Percentiles rank a stretch among this genome's conserved stretches.
These are phyloP conservation scores for Avicennia marina DNA, from an alignment of 257 asterid genomes.

Conservation along the genomic window DNA sequence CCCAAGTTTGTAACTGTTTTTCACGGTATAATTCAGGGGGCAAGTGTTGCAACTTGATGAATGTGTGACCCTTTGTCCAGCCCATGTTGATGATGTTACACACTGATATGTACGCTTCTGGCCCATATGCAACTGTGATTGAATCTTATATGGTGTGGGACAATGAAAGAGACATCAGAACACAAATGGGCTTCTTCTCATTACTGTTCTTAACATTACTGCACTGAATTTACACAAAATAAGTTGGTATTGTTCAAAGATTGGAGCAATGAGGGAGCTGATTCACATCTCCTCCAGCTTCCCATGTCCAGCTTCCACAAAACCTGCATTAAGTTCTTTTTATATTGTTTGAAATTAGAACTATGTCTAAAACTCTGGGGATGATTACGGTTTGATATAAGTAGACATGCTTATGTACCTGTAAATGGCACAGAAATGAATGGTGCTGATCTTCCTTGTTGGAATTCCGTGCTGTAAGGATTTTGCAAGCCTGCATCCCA, in stretches of 20 bases:
- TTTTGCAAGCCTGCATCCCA: neutral
- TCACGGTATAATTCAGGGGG: neutral
- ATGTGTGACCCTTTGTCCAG: neutral
- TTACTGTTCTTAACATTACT: no score
- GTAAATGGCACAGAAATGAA: neutral
- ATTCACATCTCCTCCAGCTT: no score
- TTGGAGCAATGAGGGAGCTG: no score
- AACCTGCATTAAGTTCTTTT: no score
- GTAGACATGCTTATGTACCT: neutral
- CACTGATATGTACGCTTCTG: neutral
- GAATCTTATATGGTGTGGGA: neutral
- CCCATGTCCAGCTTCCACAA: no score
- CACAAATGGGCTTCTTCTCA: neutral
- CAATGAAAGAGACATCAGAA: neutral
- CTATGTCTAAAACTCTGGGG: no score
- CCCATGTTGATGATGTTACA: neutral
- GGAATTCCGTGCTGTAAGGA: neutral
- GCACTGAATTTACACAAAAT: no score
- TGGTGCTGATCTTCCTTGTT: neutral
- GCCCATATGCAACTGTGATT: neutral
- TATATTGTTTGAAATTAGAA: no score
- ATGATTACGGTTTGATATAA: no score
- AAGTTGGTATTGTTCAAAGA: no score
- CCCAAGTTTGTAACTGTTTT: neutral
- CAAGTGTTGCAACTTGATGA: neutral